Percentiles rank a stretch among this genome's conserved stretches.
Evolutionary conservation across 306 rosid species (phyloP).

Genomic region (Quillaja saponaria): DNA sequence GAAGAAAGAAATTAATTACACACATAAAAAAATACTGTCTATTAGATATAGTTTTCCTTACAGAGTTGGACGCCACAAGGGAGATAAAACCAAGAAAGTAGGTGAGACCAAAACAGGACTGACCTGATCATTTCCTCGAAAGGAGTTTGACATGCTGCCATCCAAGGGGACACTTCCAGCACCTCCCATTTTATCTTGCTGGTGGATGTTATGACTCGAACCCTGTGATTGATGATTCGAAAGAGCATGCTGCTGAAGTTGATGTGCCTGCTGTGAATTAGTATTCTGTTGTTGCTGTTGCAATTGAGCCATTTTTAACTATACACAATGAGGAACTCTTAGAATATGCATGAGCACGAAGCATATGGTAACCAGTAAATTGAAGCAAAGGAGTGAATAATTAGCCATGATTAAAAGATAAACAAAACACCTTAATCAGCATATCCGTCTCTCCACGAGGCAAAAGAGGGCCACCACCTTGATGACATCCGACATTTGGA

Average conservation of each 20-base stretch:
- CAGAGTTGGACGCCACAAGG: not conserved
- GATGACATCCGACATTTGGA: slow-evolving; percentile 83
- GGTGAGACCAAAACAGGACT: slow-evolving; percentile 30
- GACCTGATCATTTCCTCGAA: slow-evolving; percentile 99
- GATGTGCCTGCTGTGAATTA: slow-evolving; percentile 66
- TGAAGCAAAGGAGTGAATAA: slow-evolving; percentile 18
- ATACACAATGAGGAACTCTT: slow-evolving; percentile 29
- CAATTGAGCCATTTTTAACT: slow-evolving; percentile 88
- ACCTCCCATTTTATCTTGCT: slow-evolving; percentile 86
- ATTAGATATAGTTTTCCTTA: too few relatives aligned
- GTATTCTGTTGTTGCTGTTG: slow-evolving; percentile 67
- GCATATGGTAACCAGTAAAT: not conserved
- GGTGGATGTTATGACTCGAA: slow-evolving; percentile 79
- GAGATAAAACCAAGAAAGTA: slow-evolving; percentile 9
- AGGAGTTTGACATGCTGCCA: slow-evolving; percentile 89
- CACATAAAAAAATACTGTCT: too few relatives aligned
- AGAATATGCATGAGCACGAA: slow-evolving; percentile 29
- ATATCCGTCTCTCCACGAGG: slow-evolving; percentile 82
- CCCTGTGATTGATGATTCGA: slow-evolving; percentile 80
- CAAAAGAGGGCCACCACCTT: slow-evolving; percentile 69
- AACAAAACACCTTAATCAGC: slow-evolving; percentile 68
- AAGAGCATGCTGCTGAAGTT: slow-evolving; percentile 84
- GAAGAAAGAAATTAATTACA: too few relatives aligned
- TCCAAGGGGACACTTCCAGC: slow-evolving; percentile 79
- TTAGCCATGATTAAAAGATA: slow-evolving; percentile 26